phyloP scores from a whole-genome alignment of 2,329 filamentous ascomycete species.

The Calonectria fujianensis region DNA sequence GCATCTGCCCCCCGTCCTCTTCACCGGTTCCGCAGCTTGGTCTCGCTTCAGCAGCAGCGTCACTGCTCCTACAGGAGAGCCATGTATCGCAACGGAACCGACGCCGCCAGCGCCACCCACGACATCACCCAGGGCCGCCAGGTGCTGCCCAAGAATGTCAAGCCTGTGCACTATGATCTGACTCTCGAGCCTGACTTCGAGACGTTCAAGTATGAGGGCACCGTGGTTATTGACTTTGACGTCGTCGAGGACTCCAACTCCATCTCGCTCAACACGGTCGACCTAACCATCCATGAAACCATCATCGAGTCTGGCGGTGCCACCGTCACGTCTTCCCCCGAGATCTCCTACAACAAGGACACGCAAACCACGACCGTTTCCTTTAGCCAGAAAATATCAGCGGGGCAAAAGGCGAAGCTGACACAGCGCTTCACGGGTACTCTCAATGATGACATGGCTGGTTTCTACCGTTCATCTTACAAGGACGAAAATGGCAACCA shows the following conservation, averaged over 20 bases:
- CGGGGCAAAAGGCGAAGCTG: constrained; percentile 83
- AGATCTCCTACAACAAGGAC: constrained; percentile 84
- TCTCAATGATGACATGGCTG: constrained; percentile 96
- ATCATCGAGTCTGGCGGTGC: constrained; percentile 67
- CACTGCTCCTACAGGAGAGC: constrained; percentile 56
- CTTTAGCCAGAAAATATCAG: constrained; percentile 83
- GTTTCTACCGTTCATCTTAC: constrained; percentile 97
- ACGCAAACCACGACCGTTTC: constrained; percentile 88
- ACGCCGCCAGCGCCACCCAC: constrained; percentile 50
- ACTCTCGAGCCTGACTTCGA: constrained; percentile 93
- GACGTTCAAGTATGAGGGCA: constrained; percentile 90
- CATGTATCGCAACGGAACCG: constrained; percentile 55
- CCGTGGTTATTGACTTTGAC: constrained; percentile 89
- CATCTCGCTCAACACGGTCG: constrained; percentile 90
- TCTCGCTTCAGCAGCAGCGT: constrained; percentile 48
- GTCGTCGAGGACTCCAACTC: constrained; percentile 89
- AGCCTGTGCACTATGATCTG: constrained; percentile 93
- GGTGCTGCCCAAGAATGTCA: constrained; percentile 92
- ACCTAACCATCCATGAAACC: constrained; percentile 87
- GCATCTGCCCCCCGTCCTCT: constrained; percentile 14
- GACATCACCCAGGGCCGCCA: constrained; percentile 73
- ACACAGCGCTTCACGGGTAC: constrained; percentile 80
- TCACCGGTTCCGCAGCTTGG: constrained; percentile 31
- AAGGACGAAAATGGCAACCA: constrained; percentile 86
- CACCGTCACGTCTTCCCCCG: constrained; percentile 60